These are phyloP conservation scores for Aspergillus brasiliensis DNA, from an alignment of 2,329 filamentous ascomycete genomes.

Conservation along the genomic window DNA sequence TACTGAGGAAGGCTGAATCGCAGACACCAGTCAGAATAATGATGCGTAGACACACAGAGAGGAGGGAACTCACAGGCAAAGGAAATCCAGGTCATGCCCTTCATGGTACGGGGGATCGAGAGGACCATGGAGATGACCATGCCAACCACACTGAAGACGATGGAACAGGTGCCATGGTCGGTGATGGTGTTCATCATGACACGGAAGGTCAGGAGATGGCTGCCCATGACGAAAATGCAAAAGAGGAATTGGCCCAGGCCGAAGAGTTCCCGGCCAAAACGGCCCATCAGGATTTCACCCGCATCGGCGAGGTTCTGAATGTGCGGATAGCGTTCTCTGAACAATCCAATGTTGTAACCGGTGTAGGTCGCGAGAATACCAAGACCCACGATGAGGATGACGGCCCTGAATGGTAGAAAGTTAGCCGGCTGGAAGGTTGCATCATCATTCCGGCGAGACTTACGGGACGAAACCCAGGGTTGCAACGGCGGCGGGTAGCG, in stretches of 20 bases:
- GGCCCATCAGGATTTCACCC: constrained; percentile 63
- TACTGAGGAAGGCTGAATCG: constrained; percentile 60
- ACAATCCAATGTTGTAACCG: constrained; percentile 61
- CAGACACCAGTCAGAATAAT: background rate
- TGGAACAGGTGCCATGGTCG: constrained; percentile 62
- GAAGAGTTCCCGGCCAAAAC: constrained; percentile 63
- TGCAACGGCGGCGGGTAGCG: constrained; percentile 55
- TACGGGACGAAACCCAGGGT: constrained; percentile 55
- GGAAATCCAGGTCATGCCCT: constrained; percentile 63
- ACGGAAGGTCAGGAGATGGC: constrained; percentile 70
- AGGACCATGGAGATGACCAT: constrained; percentile 60
- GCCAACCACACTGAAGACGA: constrained; percentile 63
- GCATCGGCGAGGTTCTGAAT: constrained; percentile 69
- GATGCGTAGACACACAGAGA: background rate
- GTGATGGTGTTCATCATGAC: constrained; percentile 69
- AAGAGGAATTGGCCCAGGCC: constrained; percentile 65
- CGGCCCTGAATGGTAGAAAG: constrained; percentile 37
- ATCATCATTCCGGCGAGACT: constrained; percentile 14
- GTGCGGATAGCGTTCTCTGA: constrained; percentile 58
- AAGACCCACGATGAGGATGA: constrained; percentile 56
- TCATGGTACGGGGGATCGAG: constrained; percentile 64
- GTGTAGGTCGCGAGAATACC: constrained; percentile 61
- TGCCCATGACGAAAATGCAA: constrained; percentile 68
- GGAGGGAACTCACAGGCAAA: constrained; percentile 50
- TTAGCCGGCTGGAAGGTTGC: background rate